Conservation (phyloP, 805 yeast species). For the Sugiyamaella valdiviana region DNA sequence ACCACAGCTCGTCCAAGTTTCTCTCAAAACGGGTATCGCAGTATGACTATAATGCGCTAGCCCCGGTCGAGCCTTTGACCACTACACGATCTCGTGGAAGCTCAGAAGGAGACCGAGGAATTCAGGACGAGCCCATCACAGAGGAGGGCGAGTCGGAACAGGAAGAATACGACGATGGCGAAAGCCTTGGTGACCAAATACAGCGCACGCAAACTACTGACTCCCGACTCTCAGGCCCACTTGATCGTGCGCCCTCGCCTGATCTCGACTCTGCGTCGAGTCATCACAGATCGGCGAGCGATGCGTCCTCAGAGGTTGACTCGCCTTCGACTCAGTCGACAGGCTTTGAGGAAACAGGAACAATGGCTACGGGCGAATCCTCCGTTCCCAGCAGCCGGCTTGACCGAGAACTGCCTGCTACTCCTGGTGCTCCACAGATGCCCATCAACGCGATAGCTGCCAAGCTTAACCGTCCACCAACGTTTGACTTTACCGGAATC, state of each 20-base stretch:
- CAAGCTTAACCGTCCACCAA: slow-evolving; percentile 29
- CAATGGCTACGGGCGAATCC: not conserved
- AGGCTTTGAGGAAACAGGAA: not conserved
- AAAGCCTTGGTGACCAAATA: not conserved
- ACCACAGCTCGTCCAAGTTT: slow-evolving; percentile 27
- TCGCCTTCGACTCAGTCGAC: not conserved
- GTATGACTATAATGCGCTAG: slow-evolving; percentile 20
- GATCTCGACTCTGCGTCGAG: not conserved
- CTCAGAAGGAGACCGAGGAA: slow-evolving; percentile 5
- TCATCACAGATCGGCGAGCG: not conserved
- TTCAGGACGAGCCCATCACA: slow-evolving; percentile 1
- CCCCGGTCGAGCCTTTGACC: slow-evolving; percentile 22
- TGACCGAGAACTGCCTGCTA: not conserved
- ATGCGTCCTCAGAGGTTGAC: not conserved
- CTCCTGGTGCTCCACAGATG: not conserved
- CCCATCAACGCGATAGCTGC: slow-evolving; percentile 5
- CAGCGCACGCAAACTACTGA: not conserved
- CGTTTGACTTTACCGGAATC: slow-evolving; percentile 30
- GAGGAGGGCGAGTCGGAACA: not conserved
- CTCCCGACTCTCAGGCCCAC: not conserved
- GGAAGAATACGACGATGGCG: slow-evolving; percentile 2
- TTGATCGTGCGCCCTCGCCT: not conserved
- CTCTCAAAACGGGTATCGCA: slow-evolving; percentile 27
- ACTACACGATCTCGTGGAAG: slow-evolving; percentile 18
- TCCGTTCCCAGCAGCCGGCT: not conserved